phyloP scores from a whole-genome alignment of 768 basidiomycete species.

The Naganishia vaughanmartiniae region DNA sequence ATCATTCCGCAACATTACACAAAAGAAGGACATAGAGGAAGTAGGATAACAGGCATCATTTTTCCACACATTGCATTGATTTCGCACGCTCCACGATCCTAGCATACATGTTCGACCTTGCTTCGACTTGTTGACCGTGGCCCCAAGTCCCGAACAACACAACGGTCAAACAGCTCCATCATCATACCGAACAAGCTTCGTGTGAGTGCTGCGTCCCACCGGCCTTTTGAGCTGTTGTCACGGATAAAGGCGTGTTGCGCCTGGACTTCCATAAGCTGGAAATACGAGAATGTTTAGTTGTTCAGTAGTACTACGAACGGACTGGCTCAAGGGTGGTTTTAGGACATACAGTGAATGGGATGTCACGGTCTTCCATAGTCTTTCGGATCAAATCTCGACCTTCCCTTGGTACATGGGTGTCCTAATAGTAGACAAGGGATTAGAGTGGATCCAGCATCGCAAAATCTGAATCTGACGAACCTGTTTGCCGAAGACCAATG shows the following conservation, averaged over 20 bases:
- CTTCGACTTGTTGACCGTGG: constrained; percentile 57
- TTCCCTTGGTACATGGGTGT: constrained; percentile 85
- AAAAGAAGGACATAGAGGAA: background rate
- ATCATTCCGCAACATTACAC: background rate
- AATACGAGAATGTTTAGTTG: background rate
- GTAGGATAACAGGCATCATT: background rate
- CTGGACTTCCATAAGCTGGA: constrained; percentile 87
- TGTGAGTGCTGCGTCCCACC: constrained; percentile 93
- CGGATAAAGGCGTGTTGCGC: constrained; percentile 96
- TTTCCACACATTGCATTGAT: background rate
- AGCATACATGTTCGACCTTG: constrained; percentile 78
- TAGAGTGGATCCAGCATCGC: background rate
- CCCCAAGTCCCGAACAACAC: constrained; percentile 79
- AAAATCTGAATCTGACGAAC: constrained; percentile 50
- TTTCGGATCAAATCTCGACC: constrained; percentile 82
- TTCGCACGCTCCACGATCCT: background rate
- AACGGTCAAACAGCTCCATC: constrained; percentile 91
- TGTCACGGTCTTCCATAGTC: constrained; percentile 74
- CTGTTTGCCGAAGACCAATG: constrained; percentile 97
- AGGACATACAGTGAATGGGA: constrained; percentile 65
- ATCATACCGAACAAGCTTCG: constrained; percentile 74
- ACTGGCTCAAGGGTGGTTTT: background rate
- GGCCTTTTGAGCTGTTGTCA: constrained; percentile 84
- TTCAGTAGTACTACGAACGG: background rate
- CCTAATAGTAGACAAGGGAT: constrained; percentile 54